Evolutionary conservation across 148 eudicot species (phyloP).

Genomic region (Fagopyrum esculentum): DNA sequence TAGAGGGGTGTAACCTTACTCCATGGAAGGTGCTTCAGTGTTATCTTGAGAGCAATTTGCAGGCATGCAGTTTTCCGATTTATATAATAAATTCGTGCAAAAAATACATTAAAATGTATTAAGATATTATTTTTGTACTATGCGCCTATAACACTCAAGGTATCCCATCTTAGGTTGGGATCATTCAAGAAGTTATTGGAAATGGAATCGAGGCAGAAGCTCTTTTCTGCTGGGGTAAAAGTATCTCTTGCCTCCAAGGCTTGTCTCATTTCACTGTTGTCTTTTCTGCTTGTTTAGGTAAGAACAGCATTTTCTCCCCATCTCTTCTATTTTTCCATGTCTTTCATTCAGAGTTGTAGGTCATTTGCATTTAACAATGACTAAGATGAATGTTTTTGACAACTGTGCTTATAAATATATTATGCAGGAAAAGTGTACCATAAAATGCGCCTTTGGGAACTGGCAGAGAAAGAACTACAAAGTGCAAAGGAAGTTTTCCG

Average conservation of each 20-base stretch:
- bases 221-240: slow-evolving; percentile 61
- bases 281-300: slow-evolving; percentile 69
- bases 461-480: slow-evolving; percentile 54
- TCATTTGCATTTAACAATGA: neutral
- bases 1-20: slow-evolving; percentile 52
- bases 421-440: slow-evolving; percentile 59
- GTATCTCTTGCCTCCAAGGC: slow-evolving; percentile 50
- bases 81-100: neutral
- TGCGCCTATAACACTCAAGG: neutral
- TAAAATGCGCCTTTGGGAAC: slow-evolving; percentile 46
- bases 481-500: slow-evolving; percentile 41
- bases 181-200: slow-evolving; percentile 70
- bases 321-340: slow-evolving; percentile 6
- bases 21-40: slow-evolving; percentile 90
- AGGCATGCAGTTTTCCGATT: slow-evolving; percentile 38
- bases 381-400: neutral
- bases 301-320: slow-evolving; percentile 11
- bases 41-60: slow-evolving; percentile 90
- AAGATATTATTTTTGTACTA: neutral
- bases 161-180: slow-evolving; percentile 44
- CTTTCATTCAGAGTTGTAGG: neutral
- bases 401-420: slow-evolving; percentile 5
- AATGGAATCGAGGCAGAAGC: slow-evolving; percentile 80
- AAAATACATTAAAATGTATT: neutral
- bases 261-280: slow-evolving; percentile 53